Base-by-base conservation (phyloP, 257 asterid species). In the Scutellaria barbata region DNA sequence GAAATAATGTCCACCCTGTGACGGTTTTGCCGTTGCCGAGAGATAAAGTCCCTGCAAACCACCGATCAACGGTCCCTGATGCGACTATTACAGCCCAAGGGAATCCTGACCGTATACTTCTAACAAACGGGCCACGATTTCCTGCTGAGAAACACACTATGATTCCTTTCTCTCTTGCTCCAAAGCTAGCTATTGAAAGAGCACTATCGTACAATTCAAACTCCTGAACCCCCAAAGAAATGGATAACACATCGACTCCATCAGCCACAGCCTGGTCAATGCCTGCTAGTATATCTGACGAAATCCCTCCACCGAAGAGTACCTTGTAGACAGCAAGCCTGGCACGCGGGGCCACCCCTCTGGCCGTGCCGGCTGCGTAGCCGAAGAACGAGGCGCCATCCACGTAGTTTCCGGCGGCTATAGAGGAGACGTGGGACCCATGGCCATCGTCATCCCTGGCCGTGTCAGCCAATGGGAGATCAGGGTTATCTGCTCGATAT, bases 81-180 rank as follows among this genome's bases (percentile, higher is more conserved):
- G 81, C 85, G 1, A 83, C 87, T 0, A 71, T 72, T 48, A 78
- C 65, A 2, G 77, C 79, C 87, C 85, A 83, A 0, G 85, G 83
- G 68, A 80, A 33, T 8, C 81, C 81, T 0, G 76, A 67, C 10
- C 22, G 9, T 13, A 75, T 17, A 12, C 61, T 62, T 10, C 82
- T 10, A 2, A n/a, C 0, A 7, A 12, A 0, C 6, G 72, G n/a
- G 3, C 82, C 82, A 0, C 82, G 72, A 11, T 77, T 77, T 10
- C 87, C 87, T 0, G 81, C 85, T 1, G 87, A 74, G 11, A 74
- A 25, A 48, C 72, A 66, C 3, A 80, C 81, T 7, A 80, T 9
- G n/a, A 83, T 76, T 1, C 83, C 87, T 8, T 80, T 83, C 76
- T 77, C 84, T 51, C 80, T 72, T 5, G 85, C 87, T 0, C 83